Evolutionary conservation across 2,329 filamentous ascomycete species (phyloP).

Genomic region (Leptographium flavum): DNA sequence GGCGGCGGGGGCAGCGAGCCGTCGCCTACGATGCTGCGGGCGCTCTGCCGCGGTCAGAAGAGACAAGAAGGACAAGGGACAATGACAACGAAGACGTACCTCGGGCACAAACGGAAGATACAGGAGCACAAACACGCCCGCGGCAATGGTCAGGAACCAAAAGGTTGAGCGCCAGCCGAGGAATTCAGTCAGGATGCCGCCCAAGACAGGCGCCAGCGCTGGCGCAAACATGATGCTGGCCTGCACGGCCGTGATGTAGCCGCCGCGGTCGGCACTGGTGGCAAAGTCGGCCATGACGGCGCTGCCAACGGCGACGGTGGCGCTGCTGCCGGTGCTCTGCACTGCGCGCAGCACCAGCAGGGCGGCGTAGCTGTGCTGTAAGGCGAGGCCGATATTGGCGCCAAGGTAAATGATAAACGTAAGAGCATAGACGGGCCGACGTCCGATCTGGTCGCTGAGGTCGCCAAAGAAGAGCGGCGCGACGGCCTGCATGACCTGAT

Average conservation of each 20-base stretch:
- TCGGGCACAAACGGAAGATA: conserved; percentile 14
- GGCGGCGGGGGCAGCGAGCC: conserved; percentile 24
- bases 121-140: conserved; percentile 20
- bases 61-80: not conserved
- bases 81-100: not conserved
- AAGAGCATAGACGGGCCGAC: conserved; percentile 31
- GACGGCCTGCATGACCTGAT: conserved; percentile 36
- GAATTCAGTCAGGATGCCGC: conserved; percentile 35
- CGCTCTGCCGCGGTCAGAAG: conserved; percentile 12
- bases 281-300: conserved; percentile 35
- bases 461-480: conserved; percentile 35
- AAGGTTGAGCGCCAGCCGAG: conserved; percentile 40
- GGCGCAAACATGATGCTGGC: conserved; percentile 27
- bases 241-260: conserved; percentile 34
- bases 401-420: conserved; percentile 30
- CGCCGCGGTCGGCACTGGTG: conserved; percentile 40
- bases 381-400: conserved; percentile 29
- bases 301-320: conserved; percentile 35
- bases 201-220: conserved; percentile 32
- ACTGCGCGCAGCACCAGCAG: conserved; percentile 33
- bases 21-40: conserved; percentile 29
- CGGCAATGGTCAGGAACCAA: conserved; percentile 37
- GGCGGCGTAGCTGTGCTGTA: conserved; percentile 27
- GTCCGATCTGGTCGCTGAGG: conserved; percentile 31
- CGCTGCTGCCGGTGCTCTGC: conserved; percentile 36